Base-by-base conservation (phyloP, 306 rosid species). In the Citrullus amarus region DNA sequence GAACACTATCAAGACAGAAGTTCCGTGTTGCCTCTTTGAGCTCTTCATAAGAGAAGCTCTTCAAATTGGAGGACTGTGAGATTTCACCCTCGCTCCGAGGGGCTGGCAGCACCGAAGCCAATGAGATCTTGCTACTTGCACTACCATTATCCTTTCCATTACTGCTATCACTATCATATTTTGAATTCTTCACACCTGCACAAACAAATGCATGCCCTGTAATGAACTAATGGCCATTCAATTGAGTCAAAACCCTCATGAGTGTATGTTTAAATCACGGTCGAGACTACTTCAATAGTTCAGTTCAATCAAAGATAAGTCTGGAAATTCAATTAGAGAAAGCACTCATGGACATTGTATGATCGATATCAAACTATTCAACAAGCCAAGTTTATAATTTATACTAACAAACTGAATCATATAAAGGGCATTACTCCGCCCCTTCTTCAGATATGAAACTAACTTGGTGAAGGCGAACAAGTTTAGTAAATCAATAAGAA, bases 11-110 rank as follows among this genome's bases (percentile, higher is more conserved):
- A 0, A 87, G 89, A 30, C 90, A 89, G 80, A 90, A 90, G 82
- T 90, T 88, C 81, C 92, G 78, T n/a, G 95, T 90, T n/a, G 95
- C 89, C n/a, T 60, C 83, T 66, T 57, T 39, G 80, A 85, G 81
- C 78, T 85, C 91, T 9, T 77, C 65, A 13, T 41, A 81, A 61
- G 16, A 50, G 77, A 89, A 89, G 82, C 79, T 83, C 86, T 84
- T 78, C 55, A 53, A 77, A 67, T 73, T 72, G 80, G 79, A 66
- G 30, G 86, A 59, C 20, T 84, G 84, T 83, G 79, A 83, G 78
- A 84, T 89, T 83, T 86, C 91, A 25, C 78, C 88, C 86, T 66
- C 91, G 41, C 82, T 81, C 53, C 58, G 77, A 9, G 78, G 79
- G 77, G 72, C 82, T 36, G 22, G 86, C 63, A 82, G 81, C 70